A percentile compares a stretch with the other conserved stretches of the same genome.
phyloP scores from a whole-genome alignment of 108 stramenopile genomes.

The Nitzschia sp. region DNA sequence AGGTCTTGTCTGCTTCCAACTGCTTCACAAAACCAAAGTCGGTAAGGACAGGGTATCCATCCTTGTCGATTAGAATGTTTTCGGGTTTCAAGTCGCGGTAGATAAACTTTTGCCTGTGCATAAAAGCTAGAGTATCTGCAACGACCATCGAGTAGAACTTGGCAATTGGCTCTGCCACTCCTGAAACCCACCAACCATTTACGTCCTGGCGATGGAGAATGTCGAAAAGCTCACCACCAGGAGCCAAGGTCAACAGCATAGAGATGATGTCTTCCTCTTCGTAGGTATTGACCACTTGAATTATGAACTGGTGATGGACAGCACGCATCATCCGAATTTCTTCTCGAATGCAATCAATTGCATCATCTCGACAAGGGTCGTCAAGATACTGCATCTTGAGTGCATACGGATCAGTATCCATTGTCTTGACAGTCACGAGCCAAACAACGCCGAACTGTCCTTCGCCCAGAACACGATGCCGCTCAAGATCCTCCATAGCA shows the following conservation, averaged over 20 bases:
- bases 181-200: constrained; percentile 38
- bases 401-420: constrained; percentile 52
- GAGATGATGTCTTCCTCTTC: constrained; percentile 60
- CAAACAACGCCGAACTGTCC: constrained; percentile 84
- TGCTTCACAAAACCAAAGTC: constrained; percentile 85
- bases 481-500: constrained; percentile 51
- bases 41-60: constrained; percentile 90
- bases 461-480: constrained; percentile 70
- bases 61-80: constrained; percentile 84
- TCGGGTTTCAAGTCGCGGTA: constrained; percentile 90
- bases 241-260: constrained; percentile 63
- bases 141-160: constrained; percentile 70
- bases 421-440: constrained; percentile 29
- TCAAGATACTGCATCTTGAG: constrained; percentile 86
- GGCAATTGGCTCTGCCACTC: constrained; percentile 40
- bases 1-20: constrained; percentile 78
- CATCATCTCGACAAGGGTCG: constrained; percentile 82
- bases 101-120: constrained; percentile 73
- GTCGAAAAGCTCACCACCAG: constrained; percentile 80
- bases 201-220: constrained; percentile 49
- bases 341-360: constrained; percentile 72
- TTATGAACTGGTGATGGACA: constrained; percentile 92
- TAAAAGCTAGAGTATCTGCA: constrained; percentile 68
- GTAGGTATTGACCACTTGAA: constrained; percentile 80
- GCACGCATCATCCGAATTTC: constrained; percentile 83